Base-by-base conservation (phyloP, 495 filamentous ascomycete genomes). In the Glarea lozoyensis region DNA sequence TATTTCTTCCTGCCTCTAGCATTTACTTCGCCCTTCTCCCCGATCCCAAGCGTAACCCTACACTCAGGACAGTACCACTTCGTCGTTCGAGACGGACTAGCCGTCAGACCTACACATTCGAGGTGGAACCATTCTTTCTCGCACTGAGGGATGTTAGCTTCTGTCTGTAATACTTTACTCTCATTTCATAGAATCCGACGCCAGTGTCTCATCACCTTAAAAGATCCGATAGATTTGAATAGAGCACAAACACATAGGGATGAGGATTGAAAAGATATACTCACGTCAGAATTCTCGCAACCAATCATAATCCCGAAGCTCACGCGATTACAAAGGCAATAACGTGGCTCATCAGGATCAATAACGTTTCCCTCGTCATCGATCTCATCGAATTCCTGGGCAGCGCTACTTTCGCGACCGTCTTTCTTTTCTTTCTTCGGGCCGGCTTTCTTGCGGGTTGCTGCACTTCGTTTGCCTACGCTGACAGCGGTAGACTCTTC, bases 41-140 rank as follows among this genome's bases (percentile, higher is more conserved):
- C 72, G 39, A 75, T 82, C 34, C 77, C 74, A 25, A 88, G 70
- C 45, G 75, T 68, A 38, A 78, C 66, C 22, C 84, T 73, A 56
- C 88, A 95, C 10, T 88, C 82, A 4, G 90, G 90, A 60, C 90
- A 96, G 57, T 88, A 97, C 90, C 90, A 97, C 67, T 93, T 93
- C 10, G 79, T 82, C 38, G 82, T 82, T 16, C 85, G 71, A 9
- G 76, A 73, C 18, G 85, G 89, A 41, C 82, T 76, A 38, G 85
- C 82, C 1, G 71, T 68, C 25, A 97, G 65, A 19, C 80, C 85
- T 27, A 97, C 82, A 49, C 90, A 97, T 45, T 80, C 76, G 18
- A 97, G 78, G 60, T 97, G 90, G 64, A 97, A 97, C 90, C 90
- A 96, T 65, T 93, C 87, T 43, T 71, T 66, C 46, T 76, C 68